These are phyloP conservation scores for Ottelia alismoides DNA, from an alignment of 106 monocot genomes.

Conservation along the genomic window DNA sequence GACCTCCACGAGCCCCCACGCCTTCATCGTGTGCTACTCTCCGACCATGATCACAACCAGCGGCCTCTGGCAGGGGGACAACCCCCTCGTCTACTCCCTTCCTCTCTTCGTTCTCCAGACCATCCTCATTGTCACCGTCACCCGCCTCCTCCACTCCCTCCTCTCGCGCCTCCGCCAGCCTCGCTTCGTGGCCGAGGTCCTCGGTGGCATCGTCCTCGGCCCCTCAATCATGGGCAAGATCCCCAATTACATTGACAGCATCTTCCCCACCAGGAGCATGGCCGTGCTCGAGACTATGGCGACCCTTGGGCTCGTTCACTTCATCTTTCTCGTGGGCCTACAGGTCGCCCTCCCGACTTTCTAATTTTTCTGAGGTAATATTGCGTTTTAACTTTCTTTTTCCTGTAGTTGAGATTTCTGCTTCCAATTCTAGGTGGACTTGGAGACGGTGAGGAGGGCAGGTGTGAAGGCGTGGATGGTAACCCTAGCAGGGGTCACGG, in stretches of 20 bases:
- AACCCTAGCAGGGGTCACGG: no score
- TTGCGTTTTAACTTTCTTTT: no score
- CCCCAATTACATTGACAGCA: background rate
- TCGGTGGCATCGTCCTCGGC: slow-evolving; percentile 18
- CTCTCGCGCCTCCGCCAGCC: slow-evolving; percentile 51
- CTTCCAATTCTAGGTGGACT: no score
- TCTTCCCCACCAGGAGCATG: background rate
- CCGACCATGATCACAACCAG: slow-evolving; percentile 26
- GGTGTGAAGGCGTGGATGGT: no score
- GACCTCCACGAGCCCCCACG: no score
- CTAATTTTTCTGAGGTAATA: no score
- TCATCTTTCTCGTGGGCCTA: slow-evolving; percentile 7
- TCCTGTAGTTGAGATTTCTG: no score
- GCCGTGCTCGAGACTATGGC: background rate
- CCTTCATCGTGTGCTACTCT: slow-evolving; percentile 8
- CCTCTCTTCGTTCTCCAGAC: slow-evolving; percentile 42
- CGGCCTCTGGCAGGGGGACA: slow-evolving; percentile 31
- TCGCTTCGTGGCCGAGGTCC: slow-evolving; percentile 54
- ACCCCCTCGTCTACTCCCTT: slow-evolving; percentile 36
- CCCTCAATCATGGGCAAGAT: slow-evolving; percentile 4
- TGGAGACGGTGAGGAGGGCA: no score
- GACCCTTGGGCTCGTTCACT: background rate
- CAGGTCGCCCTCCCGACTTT: slow-evolving; percentile 4
- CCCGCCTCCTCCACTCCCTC: slow-evolving; percentile 34
- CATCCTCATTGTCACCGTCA: slow-evolving; percentile 30